Evolutionary conservation across 768 basidiomycete species (phyloP), one percentile per base, ranked within the genome.

Genomic region (Russula griseocarnosa): DNA sequence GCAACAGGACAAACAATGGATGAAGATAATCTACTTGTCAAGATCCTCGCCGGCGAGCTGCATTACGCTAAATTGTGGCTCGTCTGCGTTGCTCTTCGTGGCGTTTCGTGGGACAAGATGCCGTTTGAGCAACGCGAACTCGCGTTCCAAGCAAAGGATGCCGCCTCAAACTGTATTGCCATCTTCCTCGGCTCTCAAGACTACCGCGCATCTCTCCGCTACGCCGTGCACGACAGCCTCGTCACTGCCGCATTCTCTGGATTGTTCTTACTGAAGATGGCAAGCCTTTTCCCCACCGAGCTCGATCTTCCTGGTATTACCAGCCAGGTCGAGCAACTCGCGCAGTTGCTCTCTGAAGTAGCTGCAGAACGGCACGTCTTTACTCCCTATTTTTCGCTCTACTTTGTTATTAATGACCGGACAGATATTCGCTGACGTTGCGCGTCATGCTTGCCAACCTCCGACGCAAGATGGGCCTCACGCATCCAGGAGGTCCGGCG

Each of bases 1-100:
- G 50, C 51, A 24, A 26, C 68, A 92, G 89, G 84, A 18, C 85
- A 86, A 71, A 81, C 83, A 2, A 89, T 92, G 85, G 91, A 92
- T 65, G 90, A 93, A 70, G 88, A 93, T 46, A 85, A 89, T 10
- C 79, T 97, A 14, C 81, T 94, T 38, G 84, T 93, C 55, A 94
- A 92, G 76, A 86, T 98, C 54, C 84, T 97, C 24, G 86, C 86
- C 3, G 90, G 88, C 6, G 94, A 97, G 72, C 78, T 96, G 56
- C 87, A 94, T 71, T 94, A 96, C 72, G 91, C 94, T 32, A 95
- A 96, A 73, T 80, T 98, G 5, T 97, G 94, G 94, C 83, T 96
- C 36, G 88, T 94, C 24, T 97, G 94, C 72, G 88, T 96, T 26
- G 93, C 93, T 14, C 78, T 98, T 52, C 84, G 94, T 63, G 94